Evolutionary conservation across 2,329 filamentous ascomycete species (phyloP).

Genomic region (Fonsecaea multimorphosa): DNA sequence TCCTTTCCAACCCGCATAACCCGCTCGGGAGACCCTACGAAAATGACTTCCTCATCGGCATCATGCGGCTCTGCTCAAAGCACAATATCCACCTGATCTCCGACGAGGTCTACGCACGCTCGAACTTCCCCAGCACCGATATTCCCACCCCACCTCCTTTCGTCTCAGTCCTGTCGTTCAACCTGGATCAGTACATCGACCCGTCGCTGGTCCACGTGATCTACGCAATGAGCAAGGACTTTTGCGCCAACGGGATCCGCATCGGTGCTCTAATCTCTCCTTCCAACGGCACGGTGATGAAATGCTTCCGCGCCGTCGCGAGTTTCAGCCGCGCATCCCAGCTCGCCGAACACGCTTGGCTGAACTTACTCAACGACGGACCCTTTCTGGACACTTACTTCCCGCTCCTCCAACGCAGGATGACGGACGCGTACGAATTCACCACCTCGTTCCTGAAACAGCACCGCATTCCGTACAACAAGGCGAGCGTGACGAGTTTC

Average conservation of each 20-base stretch:
- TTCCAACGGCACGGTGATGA: slow-evolving; percentile 49
- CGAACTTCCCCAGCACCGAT: slow-evolving; percentile 51
- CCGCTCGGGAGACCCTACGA: slow-evolving; percentile 59
- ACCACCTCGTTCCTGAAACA: slow-evolving; percentile 24
- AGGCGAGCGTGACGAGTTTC: slow-evolving; percentile 33
- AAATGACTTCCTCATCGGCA: slow-evolving; percentile 46
- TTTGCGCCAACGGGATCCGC: slow-evolving; percentile 34
- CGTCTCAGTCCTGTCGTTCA: slow-evolving; percentile 57
- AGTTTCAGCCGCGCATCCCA: slow-evolving; percentile 58
- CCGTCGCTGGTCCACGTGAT: slow-evolving; percentile 33
- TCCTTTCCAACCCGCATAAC: slow-evolving; percentile 58
- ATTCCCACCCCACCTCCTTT: slow-evolving; percentile 47
- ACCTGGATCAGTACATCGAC: slow-evolving; percentile 54
- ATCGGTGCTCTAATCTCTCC: slow-evolving; percentile 54
- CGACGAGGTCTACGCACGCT: slow-evolving; percentile 66
- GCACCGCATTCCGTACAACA: slow-evolving; percentile 29
- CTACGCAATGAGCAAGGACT: slow-evolving; percentile 36
- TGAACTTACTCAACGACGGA: slow-evolving; percentile 32
- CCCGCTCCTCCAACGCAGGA: slow-evolving; percentile 25
- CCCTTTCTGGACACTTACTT: slow-evolving; percentile 31
- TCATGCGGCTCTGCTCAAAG: slow-evolving; percentile 58
- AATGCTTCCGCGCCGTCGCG: slow-evolving; percentile 48
- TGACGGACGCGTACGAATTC: slow-evolving; percentile 34
- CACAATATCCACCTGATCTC: slow-evolving; percentile 61
- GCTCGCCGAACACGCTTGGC: slow-evolving; percentile 47